Base-by-base conservation (phyloP, 495 filamentous ascomycete species). In the Penicillium diatomitis region DNA sequence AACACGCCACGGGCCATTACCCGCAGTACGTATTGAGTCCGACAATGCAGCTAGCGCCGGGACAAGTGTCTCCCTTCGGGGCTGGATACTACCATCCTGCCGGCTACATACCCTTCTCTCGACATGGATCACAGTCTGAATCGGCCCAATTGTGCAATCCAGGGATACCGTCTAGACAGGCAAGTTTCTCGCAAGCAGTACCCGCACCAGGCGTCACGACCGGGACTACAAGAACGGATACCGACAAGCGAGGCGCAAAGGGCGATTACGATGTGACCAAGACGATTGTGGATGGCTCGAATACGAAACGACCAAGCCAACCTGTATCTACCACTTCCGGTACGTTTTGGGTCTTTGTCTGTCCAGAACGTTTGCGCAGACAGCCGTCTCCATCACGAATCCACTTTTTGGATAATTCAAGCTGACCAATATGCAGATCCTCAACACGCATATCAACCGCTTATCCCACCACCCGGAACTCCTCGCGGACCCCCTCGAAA, bases 401-500 rank as follows among this genome's bases (percentile, higher is more conserved):
- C 20, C 20, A 20, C 20, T 20, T 2, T 20, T 20, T 0, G 0
- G 20, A 20, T 20, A 20, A 20, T 20, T 20, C 20, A 20, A 20
- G 20, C 20, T 20, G 20, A 20, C 20, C 20, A 20, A 20, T 20
- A 20, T 20, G 31, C 42, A 63, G 54, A 57, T 41, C 46, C 56
- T 32, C 38, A 40, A 5, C 55, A 62, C 33, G 54, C 48, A 37
- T 46, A 56, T 8, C 49, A 54, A 5, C 47, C 52, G 31, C 54
- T 47, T 3, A 36, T 44, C 27, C 33, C 51, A 35, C 47, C 59
- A 42, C 63, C 68, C 9, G 68, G 71, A 34, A 75, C 86, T 31
- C 86, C 87, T 41, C 80, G 89, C 54, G 90, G 90, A n/a, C 89
- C 91, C 9, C 88, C 90, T 8, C 76, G 90, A 55, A 97, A 96